Evolutionary conservation across 345 rosid species (phyloP), one percentile per base, ranked within the genome.

Genomic region (Citrus sp.): DNA sequence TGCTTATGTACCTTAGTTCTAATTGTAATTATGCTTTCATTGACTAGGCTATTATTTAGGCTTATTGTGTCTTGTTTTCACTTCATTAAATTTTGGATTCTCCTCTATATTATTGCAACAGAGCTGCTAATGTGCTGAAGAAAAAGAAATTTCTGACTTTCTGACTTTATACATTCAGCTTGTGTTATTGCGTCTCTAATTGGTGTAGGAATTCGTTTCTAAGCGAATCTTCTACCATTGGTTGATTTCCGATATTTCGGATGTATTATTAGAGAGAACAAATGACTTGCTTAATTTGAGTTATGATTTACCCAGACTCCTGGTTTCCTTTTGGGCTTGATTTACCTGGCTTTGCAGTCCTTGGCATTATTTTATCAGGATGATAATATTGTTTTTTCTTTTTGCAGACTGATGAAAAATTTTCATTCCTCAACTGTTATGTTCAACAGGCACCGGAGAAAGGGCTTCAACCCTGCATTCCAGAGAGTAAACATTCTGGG

Each of bases 381-480:
- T 40, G 37, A 25, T 66, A 42, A 49, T 34, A 4, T 30, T 46
- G 28, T 65, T 73, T 32, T 37, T 27, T 72, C 64, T 70, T 21
- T 60, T 82, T 86, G 86, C 93, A 96, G 99, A 88, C 92, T 65
- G 99, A 96, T 79, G 88, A 83, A 84, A 86, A 77, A 46, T 92
- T 94, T 70, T 86, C 97, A 34, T 94, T 96, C 82, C 98, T 94
- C 70, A 79, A 90, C 80, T 35, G 37, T 35, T 35, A 35, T 6
- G 84, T 94, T 69, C 89, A 92, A 85, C 86, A 88, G 76, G 81
- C 97, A 42, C 67, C 94, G 9, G 92, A 91, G 81, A 90, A 83
- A 70, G 99, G 98, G 68, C 90, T 93, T 49, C 92, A 89, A 82
- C 92, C 95, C 30, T 94, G 94, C 81, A 86, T 92, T 78, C 88